Evolutionary conservation across 305 asterid genomes (phyloP), one percentile per base, ranked within the genome.

Genomic region (Fraxinus latifolia): DNA sequence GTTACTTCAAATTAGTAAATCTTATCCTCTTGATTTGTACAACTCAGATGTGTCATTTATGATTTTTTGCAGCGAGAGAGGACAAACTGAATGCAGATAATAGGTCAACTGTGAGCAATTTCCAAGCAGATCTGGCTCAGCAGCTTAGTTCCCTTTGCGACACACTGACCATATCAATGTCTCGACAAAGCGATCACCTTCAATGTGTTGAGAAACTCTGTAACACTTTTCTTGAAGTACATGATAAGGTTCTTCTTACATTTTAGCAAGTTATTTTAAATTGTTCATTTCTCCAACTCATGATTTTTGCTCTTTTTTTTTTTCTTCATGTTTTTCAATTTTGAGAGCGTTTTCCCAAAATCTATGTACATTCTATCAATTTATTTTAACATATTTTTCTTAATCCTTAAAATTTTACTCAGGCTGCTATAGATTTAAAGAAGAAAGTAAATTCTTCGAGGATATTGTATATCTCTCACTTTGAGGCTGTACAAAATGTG

Each of bases 401-500:
- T 50, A 0, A 15, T 50, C 62, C n/a, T 50, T 50, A 1, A 31
- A 21, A 0, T 55, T 67, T 76, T 77, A 5, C 44, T 39, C 71
- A 93, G 97, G 92, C 90, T 84, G 80, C 90, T 37, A 29, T 37
- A 79, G 92, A 88, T 62, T 62, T 93, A 47, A 92, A 87, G 93
- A 87, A 78, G 70, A 91, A 89, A 86, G 78, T 90, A 39, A 84
- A 67, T 55, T 62, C 86, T 44, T 93, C 97, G 39, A 89, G 87
- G 87, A 84, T 82, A 34, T 76, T 87, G 86, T 92, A 80, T 87
- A 47, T 87, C 74, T 92, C 97, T 67, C 94, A 93, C 83, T 84
- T 92, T 78, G 97, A 93, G 91, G 97, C 91, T 58, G 77, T 91
- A 76, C 94, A 93, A 85, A 89, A 91, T 89, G 91, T 91, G 82